Evolutionary conservation across 2,329 filamentous ascomycete genomes (phyloP).

Genomic region (Ilyonectria sp.): DNA sequence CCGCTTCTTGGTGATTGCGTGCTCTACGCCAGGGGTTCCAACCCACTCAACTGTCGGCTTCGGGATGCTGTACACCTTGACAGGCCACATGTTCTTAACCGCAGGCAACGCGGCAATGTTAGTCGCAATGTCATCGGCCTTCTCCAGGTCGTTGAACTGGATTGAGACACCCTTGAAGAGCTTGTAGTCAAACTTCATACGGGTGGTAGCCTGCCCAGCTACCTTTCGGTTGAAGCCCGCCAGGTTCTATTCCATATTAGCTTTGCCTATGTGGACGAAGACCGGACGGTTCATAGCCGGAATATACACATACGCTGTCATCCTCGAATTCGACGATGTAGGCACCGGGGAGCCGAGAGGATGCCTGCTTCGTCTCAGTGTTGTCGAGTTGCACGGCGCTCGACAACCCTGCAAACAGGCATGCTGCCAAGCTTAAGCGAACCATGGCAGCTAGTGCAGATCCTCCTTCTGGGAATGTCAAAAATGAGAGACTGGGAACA

Average conservation of each 20-base stretch:
- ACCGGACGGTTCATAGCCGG: too few relatives aligned
- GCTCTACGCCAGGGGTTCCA: conserved; percentile 50
- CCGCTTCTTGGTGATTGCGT: conserved; percentile 32
- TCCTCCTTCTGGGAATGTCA: neutral
- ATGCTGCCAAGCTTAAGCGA: conserved; percentile 51
- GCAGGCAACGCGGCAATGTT: conserved; percentile 59
- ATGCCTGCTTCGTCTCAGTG: conserved; percentile 36
- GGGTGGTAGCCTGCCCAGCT: conserved; percentile 56
- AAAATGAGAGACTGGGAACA: conserved; percentile 8
- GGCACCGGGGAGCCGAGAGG: conserved; percentile 58
- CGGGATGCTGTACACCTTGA: conserved; percentile 62
- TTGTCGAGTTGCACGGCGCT: conserved; percentile 48
- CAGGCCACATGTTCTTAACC: conserved; percentile 66
- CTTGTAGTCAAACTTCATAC: conserved; percentile 64
- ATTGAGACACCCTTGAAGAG: conserved; percentile 71
- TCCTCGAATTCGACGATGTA: conserved; percentile 70
- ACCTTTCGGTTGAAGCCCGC: conserved; percentile 57
- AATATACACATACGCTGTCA: conserved; percentile 57
- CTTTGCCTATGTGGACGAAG: fast-evolving
- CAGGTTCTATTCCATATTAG: conserved; percentile 53
- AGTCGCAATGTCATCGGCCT: conserved; percentile 59
- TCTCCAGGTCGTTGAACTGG: conserved; percentile 63
- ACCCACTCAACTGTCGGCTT: conserved; percentile 59
- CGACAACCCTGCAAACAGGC: conserved; percentile 54
- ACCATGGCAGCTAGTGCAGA: conserved; percentile 51